Percentiles rank a stretch among this genome's conserved stretches.
phyloP scores from a whole-genome alignment of 176 grass and related monocot genomes.

The Ananas comosus region DNA sequence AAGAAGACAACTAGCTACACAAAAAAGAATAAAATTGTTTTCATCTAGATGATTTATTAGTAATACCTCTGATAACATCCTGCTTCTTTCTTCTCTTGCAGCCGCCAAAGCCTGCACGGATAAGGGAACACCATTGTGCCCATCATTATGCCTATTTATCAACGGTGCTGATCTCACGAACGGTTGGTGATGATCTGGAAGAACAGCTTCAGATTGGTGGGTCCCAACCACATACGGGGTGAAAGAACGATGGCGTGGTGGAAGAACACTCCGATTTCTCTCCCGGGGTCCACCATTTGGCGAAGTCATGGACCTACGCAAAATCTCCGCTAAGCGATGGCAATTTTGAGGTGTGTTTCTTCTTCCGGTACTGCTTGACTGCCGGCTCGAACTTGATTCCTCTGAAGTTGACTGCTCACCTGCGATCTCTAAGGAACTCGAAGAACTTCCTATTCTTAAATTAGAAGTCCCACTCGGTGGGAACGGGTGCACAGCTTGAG shows the following conservation, averaged over 20 bases:
- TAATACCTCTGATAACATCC: slow-evolving; percentile 40
- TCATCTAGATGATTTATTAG: too few species aligned
- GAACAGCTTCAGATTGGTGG: slow-evolving; percentile 35
- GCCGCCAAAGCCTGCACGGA: slow-evolving; percentile 49
- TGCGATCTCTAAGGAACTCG: slow-evolving; percentile 20
- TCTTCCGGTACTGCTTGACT: slow-evolving; percentile 16
- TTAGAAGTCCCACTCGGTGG: slow-evolving; percentile 26
- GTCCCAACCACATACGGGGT: slow-evolving; percentile 25
- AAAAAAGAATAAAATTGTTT: too few species aligned
- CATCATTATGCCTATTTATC: slow-evolving; percentile 28
- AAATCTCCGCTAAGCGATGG: slow-evolving; percentile 21
- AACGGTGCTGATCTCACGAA: slow-evolving; percentile 30
- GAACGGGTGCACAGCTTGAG: slow-evolving; percentile 25
- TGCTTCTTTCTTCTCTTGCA: slow-evolving; percentile 41
- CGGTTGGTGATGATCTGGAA: slow-evolving; percentile 32
- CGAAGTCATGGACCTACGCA: slow-evolving; percentile 31
- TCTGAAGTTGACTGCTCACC: slow-evolving; percentile 17
- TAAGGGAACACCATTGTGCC: slow-evolving; percentile 42
- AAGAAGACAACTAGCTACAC: too few species aligned
- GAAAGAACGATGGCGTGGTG: slow-evolving; percentile 29
- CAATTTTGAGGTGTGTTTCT: slow-evolving; percentile 41
- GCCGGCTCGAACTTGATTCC: slow-evolving; percentile 22
- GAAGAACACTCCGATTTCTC: slow-evolving; percentile 25
- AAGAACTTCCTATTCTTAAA: slow-evolving; percentile 25
- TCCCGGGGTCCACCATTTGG: slow-evolving; percentile 14